Percentiles rank a stretch among this genome's conserved stretches.
Evolutionary conservation across 2,329 filamentous ascomycete species (phyloP).

Genomic region (Cercospora citrullina): DNA sequence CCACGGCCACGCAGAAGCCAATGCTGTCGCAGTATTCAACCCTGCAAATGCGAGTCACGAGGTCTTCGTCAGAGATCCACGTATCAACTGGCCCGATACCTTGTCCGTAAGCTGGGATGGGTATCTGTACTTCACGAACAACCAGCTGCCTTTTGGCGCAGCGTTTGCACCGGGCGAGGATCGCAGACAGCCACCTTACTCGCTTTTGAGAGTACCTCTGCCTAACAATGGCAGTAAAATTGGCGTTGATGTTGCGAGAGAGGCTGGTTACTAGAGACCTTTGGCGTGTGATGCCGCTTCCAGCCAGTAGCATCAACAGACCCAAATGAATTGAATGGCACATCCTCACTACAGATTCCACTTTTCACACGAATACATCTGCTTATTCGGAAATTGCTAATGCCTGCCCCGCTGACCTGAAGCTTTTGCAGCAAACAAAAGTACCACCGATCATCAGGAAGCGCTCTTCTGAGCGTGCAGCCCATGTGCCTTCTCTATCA

Average conservation of each 20-base stretch:
- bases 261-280: neutral
- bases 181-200: constrained; percentile 46
- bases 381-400: neutral
- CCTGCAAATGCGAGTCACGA: constrained; percentile 47
- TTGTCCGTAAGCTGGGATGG: constrained; percentile 44
- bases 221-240: constrained; percentile 46
- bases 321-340: neutral
- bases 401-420: neutral
- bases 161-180: constrained; percentile 47
- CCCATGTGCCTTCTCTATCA: neutral
- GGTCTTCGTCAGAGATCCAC: constrained; percentile 49
- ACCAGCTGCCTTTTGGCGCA: constrained; percentile 48
- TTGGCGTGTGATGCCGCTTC: neutral
- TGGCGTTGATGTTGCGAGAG: constrained; percentile 8
- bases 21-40: constrained; percentile 51
- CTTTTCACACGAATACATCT: neutral
- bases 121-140: constrained; percentile 56
- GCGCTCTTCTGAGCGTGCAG: neutral
- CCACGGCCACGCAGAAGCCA: constrained; percentile 53
- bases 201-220: constrained; percentile 45
- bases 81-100: constrained; percentile 55
- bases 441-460: neutral
- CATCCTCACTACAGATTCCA: neutral
- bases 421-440: neutral
- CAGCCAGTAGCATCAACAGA: neutral